Evolutionary conservation across 2,329 filamentous ascomycete genomes (phyloP), one percentile per base, ranked within the genome.

Genomic region (Exophiala alcalophila): DNA sequence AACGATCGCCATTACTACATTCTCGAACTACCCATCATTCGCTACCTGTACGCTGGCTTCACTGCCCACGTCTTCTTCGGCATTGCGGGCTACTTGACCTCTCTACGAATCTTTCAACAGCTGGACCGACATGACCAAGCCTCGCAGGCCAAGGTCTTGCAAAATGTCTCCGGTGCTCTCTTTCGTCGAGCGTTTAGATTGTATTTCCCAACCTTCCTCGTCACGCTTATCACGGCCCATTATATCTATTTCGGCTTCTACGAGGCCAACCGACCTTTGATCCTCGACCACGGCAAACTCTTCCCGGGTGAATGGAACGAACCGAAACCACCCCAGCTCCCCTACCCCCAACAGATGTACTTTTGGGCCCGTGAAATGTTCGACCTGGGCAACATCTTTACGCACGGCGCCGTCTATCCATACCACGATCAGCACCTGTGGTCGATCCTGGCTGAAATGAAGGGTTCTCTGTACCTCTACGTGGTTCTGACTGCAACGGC

Each of bases 381-480:
- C 24, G 44, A 48, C 24, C 27, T 56, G 29, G 52, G 42, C 35
- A 51, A 53, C 31, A 47, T 56, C 12, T 43, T 56, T 29, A 37
- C 32, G 5, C 40, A 35, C 3, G 44, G 51, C 15, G 47, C 54
- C 18, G 49, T 56, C 16, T 56, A 56, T 32, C 54, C 54, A 39
- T 62, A 65, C 45, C 69, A 70, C 51, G 70, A 70, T 34, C 67
- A 68, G 16, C 69, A 72, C 44, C 57, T 72, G 3, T 72, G 69
- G 69, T 70, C 67, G 3, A 70, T 72, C 16, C 65, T 69, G 2
- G 63, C 70, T 8, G 69, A 71, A 47, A 64, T 72, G 40, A 67
- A 68, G 33, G 66, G 66, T 36, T 71, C 67, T 2, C 58, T 71
- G 6, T 63, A 67, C 16, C 62, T 71, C 4, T 70, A 69, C 47